Evolutionary conservation across 305 asterid species (phyloP).

Genomic region (Fraxinus sp.): DNA sequence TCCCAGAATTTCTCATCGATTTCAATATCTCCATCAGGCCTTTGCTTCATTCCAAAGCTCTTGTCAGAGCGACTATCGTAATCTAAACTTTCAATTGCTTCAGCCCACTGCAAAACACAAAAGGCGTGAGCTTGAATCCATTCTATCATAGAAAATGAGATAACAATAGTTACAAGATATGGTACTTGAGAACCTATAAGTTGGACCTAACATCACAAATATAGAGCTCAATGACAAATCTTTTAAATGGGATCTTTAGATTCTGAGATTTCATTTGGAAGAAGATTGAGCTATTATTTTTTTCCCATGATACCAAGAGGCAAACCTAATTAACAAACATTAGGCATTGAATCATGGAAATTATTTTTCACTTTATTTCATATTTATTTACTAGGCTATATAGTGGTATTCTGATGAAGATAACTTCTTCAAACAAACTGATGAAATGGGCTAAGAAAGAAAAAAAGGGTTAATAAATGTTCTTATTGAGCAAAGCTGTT

Average conservation of each 20-base stretch:
- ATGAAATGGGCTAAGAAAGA: background rate
- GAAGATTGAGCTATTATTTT: background rate
- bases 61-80: slow-evolving; percentile 86
- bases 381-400: slow-evolving; percentile 1
- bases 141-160: background rate
- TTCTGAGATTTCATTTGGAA: background rate
- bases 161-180: background rate
- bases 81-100: slow-evolving; percentile 84
- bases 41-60: slow-evolving; percentile 93
- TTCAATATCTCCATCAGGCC: slow-evolving; percentile 99
- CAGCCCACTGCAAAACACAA: slow-evolving; percentile 85
- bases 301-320: background rate
- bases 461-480: background rate
- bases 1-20: slow-evolving; percentile 98
- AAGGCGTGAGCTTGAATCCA: slow-evolving; percentile 17
- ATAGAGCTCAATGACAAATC: background rate
- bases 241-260: background rate
- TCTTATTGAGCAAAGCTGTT: slow-evolving; percentile 6
- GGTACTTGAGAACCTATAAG: slow-evolving; percentile 5
- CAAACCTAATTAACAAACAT: background rate
- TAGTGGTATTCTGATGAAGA: slow-evolving; percentile 3
- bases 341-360: background rate
- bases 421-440: background rate
- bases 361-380: background rate
- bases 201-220: background rate